phyloP scores from a whole-genome alignment of 2,329 filamentous ascomycete genomes.

The Talaromyces sp. region DNA sequence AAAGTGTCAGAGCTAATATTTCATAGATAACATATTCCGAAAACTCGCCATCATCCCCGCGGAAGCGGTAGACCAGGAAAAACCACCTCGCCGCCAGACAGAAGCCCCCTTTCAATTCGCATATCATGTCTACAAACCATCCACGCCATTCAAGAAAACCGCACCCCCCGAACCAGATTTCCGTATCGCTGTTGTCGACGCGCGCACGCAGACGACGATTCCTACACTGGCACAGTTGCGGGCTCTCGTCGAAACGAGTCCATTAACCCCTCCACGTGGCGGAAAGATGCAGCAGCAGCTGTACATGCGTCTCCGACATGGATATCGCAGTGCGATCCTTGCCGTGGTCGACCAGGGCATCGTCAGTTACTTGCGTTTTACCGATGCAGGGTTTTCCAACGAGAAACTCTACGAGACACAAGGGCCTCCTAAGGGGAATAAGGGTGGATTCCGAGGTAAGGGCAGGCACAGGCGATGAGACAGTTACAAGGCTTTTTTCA shows the following conservation, averaged over 20 bases:
- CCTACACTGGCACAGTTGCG: slow-evolving; percentile 69
- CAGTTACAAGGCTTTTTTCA: neutral
- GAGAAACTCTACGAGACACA: slow-evolving; percentile 57
- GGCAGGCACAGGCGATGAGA: slow-evolving; percentile 16
- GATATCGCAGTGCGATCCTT: slow-evolving; percentile 74
- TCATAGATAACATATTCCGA: slow-evolving; percentile 65
- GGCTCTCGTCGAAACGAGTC: slow-evolving; percentile 66
- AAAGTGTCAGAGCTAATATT: neutral
- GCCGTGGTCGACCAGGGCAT: slow-evolving; percentile 87
- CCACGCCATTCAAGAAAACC: slow-evolving; percentile 69
- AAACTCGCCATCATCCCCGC: slow-evolving; percentile 68
- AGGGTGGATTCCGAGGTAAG: slow-evolving; percentile 20
- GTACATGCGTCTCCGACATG: slow-evolving; percentile 77
- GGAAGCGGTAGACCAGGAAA: slow-evolving; percentile 52
- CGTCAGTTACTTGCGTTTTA: slow-evolving; percentile 78
- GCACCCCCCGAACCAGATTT: slow-evolving; percentile 75
- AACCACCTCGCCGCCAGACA: slow-evolving; percentile 18
- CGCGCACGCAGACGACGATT: slow-evolving; percentile 59
- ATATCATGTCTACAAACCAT: slow-evolving; percentile 78
- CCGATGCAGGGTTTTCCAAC: slow-evolving; percentile 71
- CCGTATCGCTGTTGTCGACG: slow-evolving; percentile 74
- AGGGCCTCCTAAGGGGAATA: slow-evolving; percentile 21
- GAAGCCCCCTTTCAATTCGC: slow-evolving; percentile 63
- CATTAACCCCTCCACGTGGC: slow-evolving; percentile 57
- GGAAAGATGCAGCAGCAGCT: slow-evolving; percentile 48